Conservation (phyloP, 345 rosid species). For the Corchorus capsularis region DNA sequence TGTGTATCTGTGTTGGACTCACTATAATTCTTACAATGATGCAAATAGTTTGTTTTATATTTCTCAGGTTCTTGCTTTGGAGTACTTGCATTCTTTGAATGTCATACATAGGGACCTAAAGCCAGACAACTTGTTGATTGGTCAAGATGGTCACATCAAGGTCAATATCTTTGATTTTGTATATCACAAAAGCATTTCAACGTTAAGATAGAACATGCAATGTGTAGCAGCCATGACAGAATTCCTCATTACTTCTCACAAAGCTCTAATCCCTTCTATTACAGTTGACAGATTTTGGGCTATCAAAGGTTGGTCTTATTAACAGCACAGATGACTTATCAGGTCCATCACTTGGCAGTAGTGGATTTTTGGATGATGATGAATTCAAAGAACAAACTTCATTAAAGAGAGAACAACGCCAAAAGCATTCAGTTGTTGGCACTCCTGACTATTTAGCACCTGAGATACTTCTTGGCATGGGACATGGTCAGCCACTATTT, state of each 20-base stretch:
- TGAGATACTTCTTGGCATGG: conserved; percentile 98
- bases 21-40: conserved; percentile 36
- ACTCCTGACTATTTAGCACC: conserved; percentile 99
- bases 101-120: conserved; percentile 96
- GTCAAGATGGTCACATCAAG: conserved; percentile 99
- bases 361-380: conserved; percentile 56
- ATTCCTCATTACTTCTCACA: conserved; percentile 19
- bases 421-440: conserved; percentile 79
- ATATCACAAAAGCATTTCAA: not conserved
- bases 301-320: conserved; percentile 95
- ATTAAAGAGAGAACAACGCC: conserved; percentile 58
- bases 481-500: conserved; percentile 64
- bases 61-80: conserved; percentile 95
- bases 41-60: conserved; percentile 35
- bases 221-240: not conserved
- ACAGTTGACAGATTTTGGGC: conserved; percentile 99
- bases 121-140: conserved; percentile 96
- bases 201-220: not conserved
- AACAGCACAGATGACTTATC: conserved; percentile 95
- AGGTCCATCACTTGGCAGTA: conserved; percentile 59
- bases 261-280: conserved; percentile 37
- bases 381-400: conserved; percentile 47
- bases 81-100: conserved; percentile 90
- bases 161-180: conserved; percentile 42
- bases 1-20: conserved; percentile 6